Evolutionary conservation across 1,284 basidiomycete genomes (phyloP), one percentile per base, ranked within the genome.

Genomic region (Cronartium ribicola): DNA sequence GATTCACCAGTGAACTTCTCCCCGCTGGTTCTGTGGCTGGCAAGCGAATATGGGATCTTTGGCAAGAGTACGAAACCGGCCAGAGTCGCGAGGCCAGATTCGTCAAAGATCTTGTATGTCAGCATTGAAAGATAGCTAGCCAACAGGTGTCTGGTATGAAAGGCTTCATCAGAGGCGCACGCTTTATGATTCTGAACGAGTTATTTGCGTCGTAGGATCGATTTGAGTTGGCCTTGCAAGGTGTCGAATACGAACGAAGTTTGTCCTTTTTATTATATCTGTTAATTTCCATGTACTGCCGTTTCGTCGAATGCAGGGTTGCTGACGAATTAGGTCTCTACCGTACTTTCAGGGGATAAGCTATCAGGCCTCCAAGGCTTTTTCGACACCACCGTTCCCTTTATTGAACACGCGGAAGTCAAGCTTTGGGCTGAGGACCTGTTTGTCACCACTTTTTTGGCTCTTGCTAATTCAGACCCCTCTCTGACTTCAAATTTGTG

Each of bases 401-500:
- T 84, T 63, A 84, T 95, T 71, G 84, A 85, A 55, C 91, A 94
- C 80, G 86, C 88, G 0, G 89, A 92, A 78, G 88, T 94, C 0
- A 84, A 85, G 77, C 82, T 81, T 29, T 95, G 92, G 93, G 91
- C 88, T 0, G 80, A 85, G 48, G 44, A 63, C 13, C 36, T 70
- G 68, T 70, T 48, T 48, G 60, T 43, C 17, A 13, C 39, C 11
- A 43, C 36, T 20, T 43, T 41, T 59, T n/a, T 41, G 29, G 29
- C 29, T 29, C 2, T 29, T 29, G 29, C 29, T 29, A 29, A 29
- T 29, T 29, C 29, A 29, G 29, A 29, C 29, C 29, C 29, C 29
- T 44, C 5, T 37, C 59, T 61, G 40, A 40, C 40, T 59, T 41
- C 46, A 20, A 20, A 10, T 1, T 51, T 22, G 11, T 7, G 14